Evolutionary conservation across 345 rosid species (phyloP).

Genomic region (Eucalyptus pauciflora): DNA sequence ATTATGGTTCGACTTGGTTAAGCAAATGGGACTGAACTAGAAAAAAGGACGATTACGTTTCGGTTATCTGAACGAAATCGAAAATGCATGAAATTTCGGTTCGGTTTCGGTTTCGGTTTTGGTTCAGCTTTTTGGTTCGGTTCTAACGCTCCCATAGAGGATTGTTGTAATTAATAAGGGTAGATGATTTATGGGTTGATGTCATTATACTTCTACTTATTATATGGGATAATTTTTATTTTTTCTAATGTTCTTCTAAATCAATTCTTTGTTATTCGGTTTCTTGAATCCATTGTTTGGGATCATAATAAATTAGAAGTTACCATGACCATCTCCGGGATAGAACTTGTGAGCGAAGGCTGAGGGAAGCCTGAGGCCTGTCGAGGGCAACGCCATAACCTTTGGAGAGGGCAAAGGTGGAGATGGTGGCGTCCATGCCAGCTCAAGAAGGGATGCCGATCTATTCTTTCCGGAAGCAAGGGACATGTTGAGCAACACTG

Average conservation of each 20-base stretch:
- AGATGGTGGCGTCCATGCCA: neutral
- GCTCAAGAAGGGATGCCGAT: neutral
- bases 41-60: no score
- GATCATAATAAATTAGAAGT: neutral
- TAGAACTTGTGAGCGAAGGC: neutral
- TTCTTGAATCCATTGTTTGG: neutral
- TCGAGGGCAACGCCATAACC: neutral
- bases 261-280: neutral
- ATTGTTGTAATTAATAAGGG: neutral
- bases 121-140: neutral
- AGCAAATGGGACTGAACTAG: rapidly evolving
- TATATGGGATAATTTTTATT: no score
- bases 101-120: rapidly evolving
- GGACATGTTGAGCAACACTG: neutral
- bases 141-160: neutral
- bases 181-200: neutral
- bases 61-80: rapidly evolving
- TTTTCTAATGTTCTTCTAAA: neutral
- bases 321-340: neutral
- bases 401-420: neutral
- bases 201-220: neutral
- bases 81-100: no score
- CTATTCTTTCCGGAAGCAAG: neutral
- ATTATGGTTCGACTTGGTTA: neutral
- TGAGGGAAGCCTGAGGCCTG: neutral